phyloP scores from a whole-genome alignment of 805 yeast genomes.

The Nakazawaea peltata region DNA sequence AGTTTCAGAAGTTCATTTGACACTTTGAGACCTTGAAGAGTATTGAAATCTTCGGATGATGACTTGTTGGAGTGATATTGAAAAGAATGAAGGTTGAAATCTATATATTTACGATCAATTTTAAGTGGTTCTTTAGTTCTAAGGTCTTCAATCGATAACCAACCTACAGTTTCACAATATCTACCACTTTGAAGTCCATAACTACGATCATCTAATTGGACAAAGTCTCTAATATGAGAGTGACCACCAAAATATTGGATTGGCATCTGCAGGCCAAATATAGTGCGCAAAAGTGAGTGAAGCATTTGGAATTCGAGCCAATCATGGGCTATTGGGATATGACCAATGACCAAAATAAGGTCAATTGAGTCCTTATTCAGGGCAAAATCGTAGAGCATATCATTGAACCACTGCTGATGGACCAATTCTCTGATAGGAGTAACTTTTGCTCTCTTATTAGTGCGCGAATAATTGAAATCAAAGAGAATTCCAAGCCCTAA shows the following conservation, averaged over 20 bases:
- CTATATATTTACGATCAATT: conserved; percentile 64
- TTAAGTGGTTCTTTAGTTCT: conserved; percentile 11
- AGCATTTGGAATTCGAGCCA: conserved; percentile 46
- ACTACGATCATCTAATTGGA: conserved; percentile 53
- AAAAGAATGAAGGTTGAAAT: conserved; percentile 71
- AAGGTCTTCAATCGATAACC: conserved; percentile 48
- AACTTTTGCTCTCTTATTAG: conserved; percentile 55
- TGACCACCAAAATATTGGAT: conserved; percentile 94
- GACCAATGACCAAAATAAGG: conserved; percentile 66
- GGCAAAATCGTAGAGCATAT: conserved; percentile 19
- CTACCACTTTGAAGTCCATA: conserved; percentile 90
- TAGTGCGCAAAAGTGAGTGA: conserved; percentile 42
- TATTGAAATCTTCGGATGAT: conserved; percentile 32
- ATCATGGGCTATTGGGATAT: conserved; percentile 56
- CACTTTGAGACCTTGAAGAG: conserved; percentile 44
- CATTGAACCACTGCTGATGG: conserved; percentile 56
- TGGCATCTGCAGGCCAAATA: conserved; percentile 50
- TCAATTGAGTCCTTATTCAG: conserved; percentile 40
- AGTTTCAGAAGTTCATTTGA: conserved; percentile 33
- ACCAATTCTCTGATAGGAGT: conserved; percentile 49
- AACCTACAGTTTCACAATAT: conserved; percentile 91
- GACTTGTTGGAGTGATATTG: conserved; percentile 43
- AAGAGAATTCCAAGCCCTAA: conserved; percentile 75
- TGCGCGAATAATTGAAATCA: conserved; percentile 52
- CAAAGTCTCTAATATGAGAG: conserved; percentile 84